Base-by-base conservation (phyloP, 2,329 filamentous ascomycete genomes). In the Colletotrichum spinosum region DNA sequence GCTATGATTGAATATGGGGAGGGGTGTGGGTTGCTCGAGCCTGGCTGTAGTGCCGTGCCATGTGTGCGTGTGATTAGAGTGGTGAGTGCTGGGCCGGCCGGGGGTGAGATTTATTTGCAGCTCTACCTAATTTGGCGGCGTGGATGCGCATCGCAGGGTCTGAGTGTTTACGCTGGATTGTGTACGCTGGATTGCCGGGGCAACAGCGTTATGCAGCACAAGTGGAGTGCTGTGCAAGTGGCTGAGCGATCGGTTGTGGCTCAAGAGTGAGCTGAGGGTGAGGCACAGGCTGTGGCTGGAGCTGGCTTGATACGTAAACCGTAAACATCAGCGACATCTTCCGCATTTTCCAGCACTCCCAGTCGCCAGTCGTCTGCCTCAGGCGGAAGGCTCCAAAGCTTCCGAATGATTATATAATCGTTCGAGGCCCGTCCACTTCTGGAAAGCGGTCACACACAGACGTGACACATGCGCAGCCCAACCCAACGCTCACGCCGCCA, bases 1-100 rank as follows among this genome's bases (percentile, higher is more conserved):
- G 46, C 51, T 61, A 46, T 61, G 57, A 56, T 61, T 61, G 62
- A 65, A 48, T 65, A 65, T 65, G 62, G 57, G 46, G 62, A 65
- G 62, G 62, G 62, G 51, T 65, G 62, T 62, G 62, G 62, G 52
- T 64, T 64, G 56, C 55, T 42, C 55, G 25, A 58, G 49, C 44
- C 45, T 45, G 48, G 15, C 55, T 15, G 39, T 8, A 38, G 33
- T 56, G 60, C 58, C 13, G 46, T 51, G 46, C 34, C 34, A 39
- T 54, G 44, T 15, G 50, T 53, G 25, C 25, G 25, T 25, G 25
- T 25, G 25, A 25, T 25, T 25, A 25, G 25, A 25, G 44, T 46
- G 44, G 13, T 46, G 44, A 15, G 25, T 46, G 44, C 13, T 46
- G 44, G 44, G 44, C 25, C 41, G 7, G 7, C 12, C 11, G 11